Base-by-base conservation (phyloP, 257 asterid genomes). In the Solanum clarkiae region DNA sequence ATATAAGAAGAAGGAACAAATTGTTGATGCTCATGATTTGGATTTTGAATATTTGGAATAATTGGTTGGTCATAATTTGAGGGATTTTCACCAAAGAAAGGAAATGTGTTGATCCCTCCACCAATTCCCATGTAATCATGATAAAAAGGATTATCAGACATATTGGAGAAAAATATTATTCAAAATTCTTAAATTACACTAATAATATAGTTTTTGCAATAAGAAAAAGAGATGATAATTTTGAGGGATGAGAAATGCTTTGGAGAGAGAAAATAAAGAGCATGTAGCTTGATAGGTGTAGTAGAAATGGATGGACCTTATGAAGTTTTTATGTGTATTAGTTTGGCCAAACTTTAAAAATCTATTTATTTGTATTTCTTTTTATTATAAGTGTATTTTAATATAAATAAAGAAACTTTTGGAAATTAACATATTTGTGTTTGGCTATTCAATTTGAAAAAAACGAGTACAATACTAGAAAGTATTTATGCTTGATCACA, bases 91-190 rank as follows among this genome's bases (percentile, higher is more conserved):
- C 36, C 86, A 36, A 68, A 53, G 40, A 69, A 84, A 53, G 86
- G 86, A 24, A 68, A 84, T 51, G 66, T 69, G 26, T 77, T 53
- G 57, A 49, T 82, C 77, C 45, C 59, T 82, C 77, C 62, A 22
- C 77, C 60, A 22, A 20, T 66, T 82, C 85, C 85, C 85, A 82
- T 84, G 65, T 84, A 74, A 32, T 84, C 86, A 32, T 68, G 86
- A 74, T 68, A 84, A 54, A 84, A 84, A 16, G 49, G 44, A 54
- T 69, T 69, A 20, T 84, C 69, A 53, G 86, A 84, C 86, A 84
- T 84, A 66, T 24, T 51, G 62, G 7, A 54, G 32, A 16, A 83
- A 11, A 83, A 45, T 54, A 40, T 57, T 40, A 36, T 69, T 65
- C 60, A 4, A 65, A 17, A 82, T 20, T 11, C 26, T 65, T 26